Evolutionary conservation across 1,284 basidiomycete species (phyloP).

Genomic region (Leccinum fallax): DNA sequence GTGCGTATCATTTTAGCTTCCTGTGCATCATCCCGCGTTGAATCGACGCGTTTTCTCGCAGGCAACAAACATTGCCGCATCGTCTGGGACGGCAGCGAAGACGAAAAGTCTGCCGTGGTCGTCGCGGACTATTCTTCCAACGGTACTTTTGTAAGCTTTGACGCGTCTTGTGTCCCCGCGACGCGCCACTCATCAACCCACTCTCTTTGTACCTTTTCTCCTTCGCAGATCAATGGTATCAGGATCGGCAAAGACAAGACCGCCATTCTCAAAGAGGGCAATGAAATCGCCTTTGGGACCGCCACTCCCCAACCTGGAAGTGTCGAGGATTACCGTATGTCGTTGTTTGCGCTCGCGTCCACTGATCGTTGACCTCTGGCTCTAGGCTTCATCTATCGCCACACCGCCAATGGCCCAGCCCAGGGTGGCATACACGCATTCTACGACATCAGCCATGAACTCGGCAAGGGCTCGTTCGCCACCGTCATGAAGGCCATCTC

Average conservation of each 20-base stretch:
- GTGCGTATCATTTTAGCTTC: slow-evolving; percentile 49
- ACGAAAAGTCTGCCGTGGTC: slow-evolving; percentile 54
- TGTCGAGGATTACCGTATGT: slow-evolving; percentile 43
- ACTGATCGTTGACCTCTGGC: background rate
- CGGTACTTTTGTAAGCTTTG: slow-evolving; percentile 76
- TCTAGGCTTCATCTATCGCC: slow-evolving; percentile 53
- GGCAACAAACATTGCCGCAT: slow-evolving; percentile 70
- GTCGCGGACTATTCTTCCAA: slow-evolving; percentile 80
- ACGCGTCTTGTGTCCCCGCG: slow-evolving; percentile 4
- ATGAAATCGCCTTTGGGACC: slow-evolving; percentile 81
- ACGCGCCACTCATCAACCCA: slow-evolving; percentile 10
- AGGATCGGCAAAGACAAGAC: slow-evolving; percentile 61
- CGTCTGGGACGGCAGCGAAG: slow-evolving; percentile 64
- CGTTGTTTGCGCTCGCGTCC: slow-evolving; percentile 15
- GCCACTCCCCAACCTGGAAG: slow-evolving; percentile 42
- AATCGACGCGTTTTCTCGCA: slow-evolving; percentile 36
- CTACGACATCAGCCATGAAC: slow-evolving; percentile 66
- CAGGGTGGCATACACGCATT: slow-evolving; percentile 56
- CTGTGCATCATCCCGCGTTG: slow-evolving; percentile 14
- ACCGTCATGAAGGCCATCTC: slow-evolving; percentile 73
- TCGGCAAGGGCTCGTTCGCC: slow-evolving; percentile 83
- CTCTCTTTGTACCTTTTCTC: background rate
- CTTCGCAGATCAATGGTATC: slow-evolving; percentile 66
- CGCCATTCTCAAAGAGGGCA: slow-evolving; percentile 72
- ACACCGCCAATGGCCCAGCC: slow-evolving; percentile 51